A percentile compares a stretch with the other conserved stretches of the same genome.
These are phyloP conservation scores for Boletellus sp. DNA, from an alignment of 768 basidiomycete species.

Conservation along the genomic window DNA sequence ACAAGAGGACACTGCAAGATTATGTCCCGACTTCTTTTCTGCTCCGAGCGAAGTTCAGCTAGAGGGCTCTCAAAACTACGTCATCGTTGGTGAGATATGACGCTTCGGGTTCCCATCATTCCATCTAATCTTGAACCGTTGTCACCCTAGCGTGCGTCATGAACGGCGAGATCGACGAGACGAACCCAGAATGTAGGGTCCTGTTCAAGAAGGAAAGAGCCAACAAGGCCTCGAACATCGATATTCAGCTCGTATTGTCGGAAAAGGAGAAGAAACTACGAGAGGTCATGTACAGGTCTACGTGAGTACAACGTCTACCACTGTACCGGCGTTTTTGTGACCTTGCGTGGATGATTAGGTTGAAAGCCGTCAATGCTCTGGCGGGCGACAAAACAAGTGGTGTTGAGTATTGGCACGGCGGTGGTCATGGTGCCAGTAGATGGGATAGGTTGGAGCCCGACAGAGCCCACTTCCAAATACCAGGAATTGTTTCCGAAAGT, in stretches of 20 bases:
- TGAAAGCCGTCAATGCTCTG: background rate
- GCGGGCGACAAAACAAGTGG: background rate
- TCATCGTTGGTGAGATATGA: constrained; percentile 4
- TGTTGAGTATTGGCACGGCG: constrained; percentile 10
- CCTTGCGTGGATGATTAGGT: background rate
- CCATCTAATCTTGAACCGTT: background rate
- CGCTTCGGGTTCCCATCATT: no score
- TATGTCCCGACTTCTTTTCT: constrained; percentile 16
- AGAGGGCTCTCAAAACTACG: constrained; percentile 2
- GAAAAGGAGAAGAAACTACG: constrained; percentile 3
- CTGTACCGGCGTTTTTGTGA: background rate
- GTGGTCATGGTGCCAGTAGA: background rate
- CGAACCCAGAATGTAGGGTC: background rate
- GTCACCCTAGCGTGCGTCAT: constrained; percentile 2
- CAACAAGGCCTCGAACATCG: constrained; percentile 8
- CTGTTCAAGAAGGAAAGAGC: background rate
- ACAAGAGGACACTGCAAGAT: constrained; percentile 11
- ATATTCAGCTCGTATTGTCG: constrained; percentile 8
- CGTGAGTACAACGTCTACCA: background rate
- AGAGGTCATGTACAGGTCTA: constrained; percentile 8
- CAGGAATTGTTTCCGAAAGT: constrained; percentile 3
- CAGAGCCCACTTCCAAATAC: background rate
- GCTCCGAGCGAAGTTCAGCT: constrained; percentile 12
- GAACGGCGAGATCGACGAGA: constrained; percentile 7
- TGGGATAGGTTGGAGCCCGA: constrained; percentile 1